These are phyloP conservation scores for Crithidia mellificae DNA, from an alignment of 208 protist species.

Conservation along the genomic window DNA sequence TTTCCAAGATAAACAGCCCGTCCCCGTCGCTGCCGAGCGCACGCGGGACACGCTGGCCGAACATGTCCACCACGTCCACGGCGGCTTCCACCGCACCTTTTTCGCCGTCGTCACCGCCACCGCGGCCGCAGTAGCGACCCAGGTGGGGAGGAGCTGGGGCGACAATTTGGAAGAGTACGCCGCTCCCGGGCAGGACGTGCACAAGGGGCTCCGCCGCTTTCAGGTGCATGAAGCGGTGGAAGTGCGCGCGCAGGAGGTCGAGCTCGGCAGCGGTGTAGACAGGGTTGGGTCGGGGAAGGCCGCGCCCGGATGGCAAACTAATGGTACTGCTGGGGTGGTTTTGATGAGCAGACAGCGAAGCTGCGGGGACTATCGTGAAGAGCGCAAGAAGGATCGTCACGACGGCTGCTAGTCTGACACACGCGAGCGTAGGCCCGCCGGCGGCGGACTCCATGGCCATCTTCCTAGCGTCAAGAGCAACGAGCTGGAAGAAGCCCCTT, in stretches of 20 bases:
- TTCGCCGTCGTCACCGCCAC: background rate
- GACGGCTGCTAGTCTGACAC: background rate
- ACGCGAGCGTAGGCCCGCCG: background rate
- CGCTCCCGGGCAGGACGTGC: background rate
- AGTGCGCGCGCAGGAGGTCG: slow-evolving; percentile 1
- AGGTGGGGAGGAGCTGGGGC: background rate
- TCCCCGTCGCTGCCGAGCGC: background rate
- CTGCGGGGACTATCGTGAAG: background rate
- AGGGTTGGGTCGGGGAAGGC: background rate
- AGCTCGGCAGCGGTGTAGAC: slow-evolving; percentile 1
- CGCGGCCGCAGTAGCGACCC: slow-evolving; percentile 3
- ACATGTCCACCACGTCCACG: slow-evolving; percentile 2
- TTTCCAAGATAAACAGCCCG: slow-evolving; percentile 3
- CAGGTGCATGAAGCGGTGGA: background rate
- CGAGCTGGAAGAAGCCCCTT: too few species aligned
- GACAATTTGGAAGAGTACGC: slow-evolving; percentile 5
- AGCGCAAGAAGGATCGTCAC: background rate
- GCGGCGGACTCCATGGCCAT: too few species aligned
- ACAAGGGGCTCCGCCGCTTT: slow-evolving; percentile 11
- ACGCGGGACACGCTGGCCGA: background rate
- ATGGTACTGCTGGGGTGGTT: too few species aligned
- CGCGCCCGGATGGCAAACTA: too few species aligned
- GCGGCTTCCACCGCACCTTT: slow-evolving; percentile 2
- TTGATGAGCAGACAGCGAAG: background rate
- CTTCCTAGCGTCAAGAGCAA: too few species aligned